Conservation (phyloP, 192 early-diverging fungal genomes). For the Coemansia biformis region DNA sequence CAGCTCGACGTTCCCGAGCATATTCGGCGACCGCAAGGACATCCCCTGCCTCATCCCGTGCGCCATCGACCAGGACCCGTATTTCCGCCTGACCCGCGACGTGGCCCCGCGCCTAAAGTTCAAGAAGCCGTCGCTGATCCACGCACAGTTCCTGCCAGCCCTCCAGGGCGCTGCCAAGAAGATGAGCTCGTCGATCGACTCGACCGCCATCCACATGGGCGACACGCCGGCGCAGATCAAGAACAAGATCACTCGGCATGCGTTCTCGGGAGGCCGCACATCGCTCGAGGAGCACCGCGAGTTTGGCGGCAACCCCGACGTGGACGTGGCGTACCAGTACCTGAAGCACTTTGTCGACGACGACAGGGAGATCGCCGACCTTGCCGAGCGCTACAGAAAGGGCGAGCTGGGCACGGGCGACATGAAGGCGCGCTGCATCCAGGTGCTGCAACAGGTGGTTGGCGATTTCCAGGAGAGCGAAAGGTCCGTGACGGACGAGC, state of each 20-base stretch:
- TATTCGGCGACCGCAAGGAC: conserved; percentile 85
- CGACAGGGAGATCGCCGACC: conserved; percentile 74
- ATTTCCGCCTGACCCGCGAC: conserved; percentile 96
- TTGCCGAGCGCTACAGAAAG: conserved; percentile 67
- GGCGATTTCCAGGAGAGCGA: conserved; percentile 70
- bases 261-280: conserved; percentile 88
- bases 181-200: conserved; percentile 88
- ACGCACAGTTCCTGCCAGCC: conserved; percentile 93
- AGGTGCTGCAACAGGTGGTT: conserved; percentile 73
- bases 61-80: conserved; percentile 98
- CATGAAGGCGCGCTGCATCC: conserved; percentile 84
- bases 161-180: conserved; percentile 86
- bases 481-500: conserved; percentile 57
- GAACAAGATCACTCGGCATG: conserved; percentile 95
- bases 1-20: conserved; percentile 91
- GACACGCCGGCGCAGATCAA: conserved; percentile 92
- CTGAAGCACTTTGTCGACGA: conserved; percentile 91
- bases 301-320: conserved; percentile 84
- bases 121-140: conserved; percentile 90
- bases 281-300: conserved; percentile 77
- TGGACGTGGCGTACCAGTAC: conserved; percentile 96
- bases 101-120: conserved; percentile 88
- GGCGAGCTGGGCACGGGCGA: conserved; percentile 85
- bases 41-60: conserved; percentile 97
- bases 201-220: conserved; percentile 86